Percentiles rank a stretch among this genome's conserved stretches.
These are phyloP conservation scores for Curvularia verruculosa DNA, from an alignment of 2,329 filamentous ascomycete species.

Conservation along the genomic window DNA sequence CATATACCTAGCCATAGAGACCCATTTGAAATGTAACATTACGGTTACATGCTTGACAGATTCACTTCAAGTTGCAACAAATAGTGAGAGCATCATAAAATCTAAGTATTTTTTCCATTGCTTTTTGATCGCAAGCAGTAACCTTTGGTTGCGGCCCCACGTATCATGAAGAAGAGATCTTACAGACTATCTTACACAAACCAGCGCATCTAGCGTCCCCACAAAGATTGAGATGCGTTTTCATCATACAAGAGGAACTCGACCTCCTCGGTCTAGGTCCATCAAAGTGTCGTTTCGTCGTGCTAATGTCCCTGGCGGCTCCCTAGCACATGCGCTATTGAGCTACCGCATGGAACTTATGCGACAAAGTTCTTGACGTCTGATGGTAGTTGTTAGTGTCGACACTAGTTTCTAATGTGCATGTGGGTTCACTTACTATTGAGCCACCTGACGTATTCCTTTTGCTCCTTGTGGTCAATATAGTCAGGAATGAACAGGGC, in stretches of 20 bases:
- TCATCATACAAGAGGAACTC: conserved; percentile 27
- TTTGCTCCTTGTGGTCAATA: conserved; percentile 98
- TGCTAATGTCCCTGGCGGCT: background rate
- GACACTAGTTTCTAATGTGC: background rate
- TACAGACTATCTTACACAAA: conserved; percentile 37
- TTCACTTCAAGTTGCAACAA: background rate
- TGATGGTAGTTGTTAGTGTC: conserved; percentile 39
- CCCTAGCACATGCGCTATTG: background rate
- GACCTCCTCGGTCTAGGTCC: background rate
- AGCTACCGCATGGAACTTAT: conserved; percentile 34
- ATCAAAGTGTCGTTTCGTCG: conserved; percentile 8
- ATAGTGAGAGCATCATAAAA: no score
- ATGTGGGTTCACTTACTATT: conserved; percentile 53
- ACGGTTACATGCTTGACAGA: background rate
- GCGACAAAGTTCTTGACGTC: conserved; percentile 86
- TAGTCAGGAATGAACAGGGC: conserved; percentile 94
- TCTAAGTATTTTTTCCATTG: background rate
- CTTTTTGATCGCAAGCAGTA: background rate
- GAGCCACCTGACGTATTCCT: conserved; percentile 92
- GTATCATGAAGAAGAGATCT: conserved; percentile 3
- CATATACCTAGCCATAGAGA: background rate
- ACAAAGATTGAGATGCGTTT: conserved; percentile 20
- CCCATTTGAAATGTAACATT: background rate
- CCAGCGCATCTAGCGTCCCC: conserved; percentile 17
- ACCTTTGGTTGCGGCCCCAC: background rate